Evolutionary conservation across 2,329 filamentous ascomycete genomes (phyloP).

Genomic region (Ascochyta lentis): DNA sequence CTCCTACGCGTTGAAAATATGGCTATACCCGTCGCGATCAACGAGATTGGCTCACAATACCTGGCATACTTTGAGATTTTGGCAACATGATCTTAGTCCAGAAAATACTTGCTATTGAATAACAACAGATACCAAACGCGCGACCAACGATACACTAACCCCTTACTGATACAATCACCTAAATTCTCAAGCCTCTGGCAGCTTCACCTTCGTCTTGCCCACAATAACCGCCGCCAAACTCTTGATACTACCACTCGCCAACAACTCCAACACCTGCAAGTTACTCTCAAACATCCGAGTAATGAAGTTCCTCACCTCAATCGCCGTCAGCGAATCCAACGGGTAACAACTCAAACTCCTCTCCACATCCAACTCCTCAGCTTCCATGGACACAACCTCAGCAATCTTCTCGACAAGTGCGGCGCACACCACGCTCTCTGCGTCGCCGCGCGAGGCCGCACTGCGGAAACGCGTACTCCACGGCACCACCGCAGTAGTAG

Average conservation of each 20-base stretch:
- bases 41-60: too few relatives aligned
- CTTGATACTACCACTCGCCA: constrained; percentile 50
- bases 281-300: constrained; percentile 55
- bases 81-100: too few relatives aligned
- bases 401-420: constrained; percentile 37
- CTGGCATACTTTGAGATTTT: too few relatives aligned
- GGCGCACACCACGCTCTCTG: constrained; percentile 31
- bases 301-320: constrained; percentile 43
- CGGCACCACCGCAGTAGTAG: constrained; percentile 20
- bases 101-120: too few relatives aligned
- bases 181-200: background rate
- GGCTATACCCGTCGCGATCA: too few relatives aligned
- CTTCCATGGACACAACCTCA: constrained; percentile 32
- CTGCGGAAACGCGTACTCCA: constrained; percentile 35
- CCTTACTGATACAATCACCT: background rate
- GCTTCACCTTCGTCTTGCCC: constrained; percentile 5
- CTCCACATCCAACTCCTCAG: constrained; percentile 33
- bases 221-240: background rate
- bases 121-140: too few relatives aligned
- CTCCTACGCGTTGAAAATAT: too few relatives aligned
- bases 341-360: constrained; percentile 31
- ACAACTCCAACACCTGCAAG: constrained; percentile 62
- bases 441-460: constrained; percentile 25
- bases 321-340: constrained; percentile 40
- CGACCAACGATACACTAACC: too few relatives aligned